A percentile compares a stretch with the other conserved stretches of the same genome.
Evolutionary conservation across 805 yeast genomes (phyloP).

Genomic region (Clavispora vitiphila): DNA sequence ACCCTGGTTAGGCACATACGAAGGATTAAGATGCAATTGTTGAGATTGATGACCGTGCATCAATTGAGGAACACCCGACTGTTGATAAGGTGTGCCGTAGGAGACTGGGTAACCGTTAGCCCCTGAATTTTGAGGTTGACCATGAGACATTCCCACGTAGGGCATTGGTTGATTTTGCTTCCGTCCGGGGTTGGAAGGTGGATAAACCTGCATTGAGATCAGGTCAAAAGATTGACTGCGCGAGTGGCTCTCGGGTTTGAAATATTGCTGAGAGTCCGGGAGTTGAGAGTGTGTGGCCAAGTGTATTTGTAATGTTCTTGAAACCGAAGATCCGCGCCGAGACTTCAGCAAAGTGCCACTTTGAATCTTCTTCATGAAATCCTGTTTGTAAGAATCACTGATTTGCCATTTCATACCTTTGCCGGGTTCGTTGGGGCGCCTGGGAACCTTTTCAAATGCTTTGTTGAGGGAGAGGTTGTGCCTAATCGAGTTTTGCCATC

Average conservation of each 20-base stretch:
- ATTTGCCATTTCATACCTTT: conserved; percentile 99
- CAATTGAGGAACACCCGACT: conserved; percentile 4
- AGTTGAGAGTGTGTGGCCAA: conserved; percentile 53
- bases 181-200: conserved; percentile 8
- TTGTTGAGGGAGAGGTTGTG: conserved; percentile 92
- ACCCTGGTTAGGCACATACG: not conserved
- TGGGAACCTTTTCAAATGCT: conserved; percentile 96
- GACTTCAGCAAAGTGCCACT: conserved; percentile 70
- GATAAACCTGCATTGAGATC: conserved; percentile 4
- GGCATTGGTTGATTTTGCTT: conserved; percentile 1
- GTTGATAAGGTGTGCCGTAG: conserved; percentile 7
- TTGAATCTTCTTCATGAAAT: conserved; percentile 74
- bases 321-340: conserved; percentile 75
- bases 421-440: conserved; percentile 95
- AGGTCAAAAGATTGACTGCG: conserved; percentile 10
- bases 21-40: conserved; percentile 2
- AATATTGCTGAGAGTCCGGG: conserved; percentile 41
- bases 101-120: conserved; percentile 5
- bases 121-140: not conserved
- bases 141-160: not conserved
- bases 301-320: conserved; percentile 74
- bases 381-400: conserved; percentile 75
- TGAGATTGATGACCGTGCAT: conserved; percentile 5
- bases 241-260: conserved; percentile 14
- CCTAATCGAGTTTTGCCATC: conserved; percentile 98